Conservation (phyloP, 192 early-diverging fungal species). For the Gaertneriomyces sp. region DNA sequence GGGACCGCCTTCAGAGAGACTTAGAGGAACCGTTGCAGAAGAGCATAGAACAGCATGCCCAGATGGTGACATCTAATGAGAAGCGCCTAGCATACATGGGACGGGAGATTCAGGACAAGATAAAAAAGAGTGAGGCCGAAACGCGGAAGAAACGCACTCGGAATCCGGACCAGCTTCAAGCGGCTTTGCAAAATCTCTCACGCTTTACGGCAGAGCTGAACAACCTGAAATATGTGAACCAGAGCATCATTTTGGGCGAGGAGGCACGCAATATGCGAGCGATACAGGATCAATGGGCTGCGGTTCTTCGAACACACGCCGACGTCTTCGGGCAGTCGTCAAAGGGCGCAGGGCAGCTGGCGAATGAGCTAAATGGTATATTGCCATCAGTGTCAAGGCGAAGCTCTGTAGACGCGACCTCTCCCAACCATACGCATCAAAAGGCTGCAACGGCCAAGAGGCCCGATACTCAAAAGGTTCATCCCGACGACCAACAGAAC, state of each 20-base stretch:
- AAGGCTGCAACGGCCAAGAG: too few species aligned
- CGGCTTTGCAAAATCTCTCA: constrained; percentile 13
- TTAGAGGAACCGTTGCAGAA: constrained; percentile 26
- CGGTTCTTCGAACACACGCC: constrained; percentile 1
- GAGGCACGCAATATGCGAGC: constrained; percentile 24
- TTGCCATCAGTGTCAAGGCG: too few species aligned
- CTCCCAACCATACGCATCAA: too few species aligned
- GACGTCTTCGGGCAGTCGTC: neutral
- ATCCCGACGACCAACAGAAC: neutral
- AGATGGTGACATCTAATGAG: constrained; percentile 20
- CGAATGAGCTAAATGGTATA: constrained; percentile 1
- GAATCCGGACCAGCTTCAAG: constrained; percentile 10
- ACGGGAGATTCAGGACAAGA: constrained; percentile 22
- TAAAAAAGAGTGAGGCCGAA: constrained; percentile 22
- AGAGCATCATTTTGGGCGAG: constrained; percentile 19
- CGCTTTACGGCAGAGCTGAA: constrained; percentile 18
- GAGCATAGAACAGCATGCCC: constrained; percentile 23
- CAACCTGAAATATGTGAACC: constrained; percentile 19
- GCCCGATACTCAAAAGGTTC: neutral
- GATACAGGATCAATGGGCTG: constrained; percentile 19
- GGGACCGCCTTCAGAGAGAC: constrained; percentile 21
- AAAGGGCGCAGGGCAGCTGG: neutral
- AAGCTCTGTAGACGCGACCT: too few species aligned
- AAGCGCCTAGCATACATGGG: constrained; percentile 22
- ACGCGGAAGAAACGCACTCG: constrained; percentile 11